Evolutionary conservation across 108 stramenopile genomes (phyloP), one percentile per base, ranked within the genome.

Genomic region (Cyclostephanos invisitatus): DNA sequence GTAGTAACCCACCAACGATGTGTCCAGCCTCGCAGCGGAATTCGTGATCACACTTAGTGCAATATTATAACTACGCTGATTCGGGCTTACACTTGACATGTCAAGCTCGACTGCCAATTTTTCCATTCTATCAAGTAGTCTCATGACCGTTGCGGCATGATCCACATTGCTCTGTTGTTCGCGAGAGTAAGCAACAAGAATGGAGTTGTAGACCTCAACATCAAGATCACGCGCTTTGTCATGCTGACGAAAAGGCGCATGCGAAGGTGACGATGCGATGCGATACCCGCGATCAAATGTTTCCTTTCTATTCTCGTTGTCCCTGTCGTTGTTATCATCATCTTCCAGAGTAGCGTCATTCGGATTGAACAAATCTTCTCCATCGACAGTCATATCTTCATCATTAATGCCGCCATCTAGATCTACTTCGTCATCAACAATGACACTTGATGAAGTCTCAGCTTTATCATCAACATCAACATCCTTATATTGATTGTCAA

Each of bases 91-190:
- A 21, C 68, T 70, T 7, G 73, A 60, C 74, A 80, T 79, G 44
- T 87, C 71, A 14, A 78, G 48, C 53, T 89, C 85, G 46, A 64
- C 68, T 14, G 86, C 83, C 40, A 87, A 62, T 7, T 51, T 29
- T 67, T 88, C 78, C 90, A 91, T 91, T 18, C 85, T 83, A 54
- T 78, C 69, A 28, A 91, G 58, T 18, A 91, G 82, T 28, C 17
- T 38, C 61, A 87, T 72, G 1, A 73, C 76, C 24, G 81, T 60
- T 42, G 72, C 73, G 6, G 79, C 67, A 32, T 80, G 79, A 64
- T 80, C 79, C 38, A 53, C 68, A 17, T 18, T 57, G 42, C 56
- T 57, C 56, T 57, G 56, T n/a, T 50, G 51, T 42, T 80, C 79
- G 20, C 68, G 72, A 9, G 51, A 55, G 54, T 49, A 67, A 15